Conservation (phyloP, 768 basidiomycete genomes). For the Tricholoma terreum region DNA sequence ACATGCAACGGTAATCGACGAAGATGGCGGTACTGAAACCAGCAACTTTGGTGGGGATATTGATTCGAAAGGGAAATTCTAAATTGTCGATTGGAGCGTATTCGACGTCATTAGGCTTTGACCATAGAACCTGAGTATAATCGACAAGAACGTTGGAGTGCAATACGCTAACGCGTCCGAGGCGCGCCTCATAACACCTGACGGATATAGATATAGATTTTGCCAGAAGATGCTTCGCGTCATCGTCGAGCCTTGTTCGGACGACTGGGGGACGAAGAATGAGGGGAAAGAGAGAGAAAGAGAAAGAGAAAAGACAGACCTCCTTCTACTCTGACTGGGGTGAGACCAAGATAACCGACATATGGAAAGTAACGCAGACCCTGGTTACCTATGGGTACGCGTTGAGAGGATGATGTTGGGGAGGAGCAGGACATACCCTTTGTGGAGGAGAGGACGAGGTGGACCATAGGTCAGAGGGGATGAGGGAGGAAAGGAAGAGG, state of each 20-base stretch:
- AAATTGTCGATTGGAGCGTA: conserved; percentile 61
- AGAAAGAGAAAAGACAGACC: conserved; percentile 36
- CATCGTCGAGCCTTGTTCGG: conserved; percentile 66
- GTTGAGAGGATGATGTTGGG: conserved; percentile 3
- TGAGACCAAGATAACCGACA: conserved; percentile 77
- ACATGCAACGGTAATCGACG: conserved; percentile 75
- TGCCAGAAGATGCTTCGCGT: conserved; percentile 63
- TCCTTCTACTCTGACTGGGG: conserved; percentile 76
- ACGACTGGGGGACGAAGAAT: conserved; percentile 52
- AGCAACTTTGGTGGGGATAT: conserved; percentile 56
- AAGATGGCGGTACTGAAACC: conserved; percentile 72
- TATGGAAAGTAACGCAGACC: conserved; percentile 71
- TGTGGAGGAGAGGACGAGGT: conserved; percentile 60
- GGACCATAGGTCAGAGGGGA: conserved; percentile 53
- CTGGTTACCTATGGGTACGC: conserved; percentile 48
- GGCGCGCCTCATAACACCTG: conserved; percentile 78
- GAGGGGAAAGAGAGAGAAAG: conserved; percentile 7
- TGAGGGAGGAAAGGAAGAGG: conserved; percentile 26
- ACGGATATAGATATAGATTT: conserved; percentile 70
- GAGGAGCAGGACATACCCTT: conserved; percentile 37
- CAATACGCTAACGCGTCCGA: conserved; percentile 53
- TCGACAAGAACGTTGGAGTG: conserved; percentile 70
- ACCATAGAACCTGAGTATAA: conserved; percentile 65
- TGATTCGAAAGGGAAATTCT: conserved; percentile 70
- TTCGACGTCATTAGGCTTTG: conserved; percentile 53